Base-by-base conservation (phyloP, 2,329 filamentous ascomycete genomes). In the Davidsoniella virescens region DNA sequence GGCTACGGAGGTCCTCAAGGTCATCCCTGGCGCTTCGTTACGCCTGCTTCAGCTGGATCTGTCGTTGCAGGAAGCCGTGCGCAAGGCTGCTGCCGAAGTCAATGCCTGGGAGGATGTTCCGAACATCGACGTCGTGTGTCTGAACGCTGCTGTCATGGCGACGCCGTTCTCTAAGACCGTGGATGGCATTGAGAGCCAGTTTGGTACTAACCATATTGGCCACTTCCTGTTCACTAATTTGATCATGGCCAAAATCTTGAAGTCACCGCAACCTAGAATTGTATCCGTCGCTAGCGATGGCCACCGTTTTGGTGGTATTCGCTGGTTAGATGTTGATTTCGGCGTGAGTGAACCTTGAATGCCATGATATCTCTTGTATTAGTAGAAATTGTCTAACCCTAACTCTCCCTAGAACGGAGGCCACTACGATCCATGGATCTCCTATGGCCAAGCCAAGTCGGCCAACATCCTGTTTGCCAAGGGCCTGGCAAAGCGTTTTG, bases 211-310 rank as follows among this genome's bases (percentile, higher is more conserved):
- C 47, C 65, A 73, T 47, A 47, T 73, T 5, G 65, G 64, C 0
- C 70, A 70, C 55, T 73, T 67, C 45, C 60, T 72, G 2, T 60
- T 73, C 36, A 65, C 67, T 12, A 68, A 68, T 54, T 57, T 69
- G 17, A 57, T 72, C 9, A 50, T 44, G 29, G 14, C 16, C 25
- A 50, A 50, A 29, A 33, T 50, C 16, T 16, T 50, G 16, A 29
- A 25, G 8, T 26, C 48, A n/a, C 6, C 10, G 4, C 14, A 25
- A 14, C 40, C 43, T 10, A 59, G 70, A 0, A 57, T 72, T 7
- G 61, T 72, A 36, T 70, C 64, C 51, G 61, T 72, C 5, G 62
- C 61, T n/a, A 61, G 61, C 51, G 54, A 61, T 41, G 57, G 61
- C 26, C 60, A 65, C 54, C 52, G 56, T 49, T 17, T 59, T 36